Evolutionary conservation across 805 yeast species (phyloP).

Genomic region (Wickerhamomyces silvicola): DNA sequence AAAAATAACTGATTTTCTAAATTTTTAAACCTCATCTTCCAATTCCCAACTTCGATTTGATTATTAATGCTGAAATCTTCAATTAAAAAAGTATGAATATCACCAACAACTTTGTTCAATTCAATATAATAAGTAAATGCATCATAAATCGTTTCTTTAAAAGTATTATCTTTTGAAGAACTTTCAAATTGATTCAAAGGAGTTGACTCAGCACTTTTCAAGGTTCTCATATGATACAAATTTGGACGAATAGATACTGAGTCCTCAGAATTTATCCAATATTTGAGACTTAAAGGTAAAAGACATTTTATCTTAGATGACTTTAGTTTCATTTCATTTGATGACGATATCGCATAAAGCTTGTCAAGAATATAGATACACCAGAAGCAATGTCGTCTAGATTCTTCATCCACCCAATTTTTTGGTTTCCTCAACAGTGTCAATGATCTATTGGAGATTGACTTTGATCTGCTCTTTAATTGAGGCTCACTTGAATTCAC

Average conservation of each 20-base stretch:
- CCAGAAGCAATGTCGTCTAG: conserved; percentile 22
- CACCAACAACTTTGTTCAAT: conserved; percentile 17
- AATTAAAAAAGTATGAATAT: conserved; percentile 16
- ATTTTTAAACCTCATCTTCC: conserved; percentile 14
- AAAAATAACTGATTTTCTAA: conserved; percentile 13
- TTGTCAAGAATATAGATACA: conserved; percentile 19
- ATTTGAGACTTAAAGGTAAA: conserved; percentile 13
- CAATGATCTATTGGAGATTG: conserved; percentile 13
- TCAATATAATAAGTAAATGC: conserved; percentile 19
- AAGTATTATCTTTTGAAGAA: conserved; percentile 2
- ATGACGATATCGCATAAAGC: conserved; percentile 18
- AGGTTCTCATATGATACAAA: conserved; percentile 3
- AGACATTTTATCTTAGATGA: conserved; percentile 12
- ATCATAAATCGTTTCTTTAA: conserved; percentile 12
- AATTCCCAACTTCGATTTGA: conserved; percentile 10
- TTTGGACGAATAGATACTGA: too few relatives aligned
- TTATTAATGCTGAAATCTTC: conserved; percentile 17
- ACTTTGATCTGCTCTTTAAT: conserved; percentile 13
- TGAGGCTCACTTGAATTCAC: conserved; percentile 9
- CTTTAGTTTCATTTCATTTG: conserved; percentile 19
- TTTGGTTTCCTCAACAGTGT: conserved; percentile 14
- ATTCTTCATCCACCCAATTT: conserved; percentile 21
- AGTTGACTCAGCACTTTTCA: not conserved
- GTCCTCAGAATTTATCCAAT: conserved; percentile 10
- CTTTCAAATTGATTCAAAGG: conserved; percentile 3